These are phyloP conservation scores for Venturia carpophila DNA, from an alignment of 2,329 filamentous ascomycete genomes.

Conservation along the genomic window DNA sequence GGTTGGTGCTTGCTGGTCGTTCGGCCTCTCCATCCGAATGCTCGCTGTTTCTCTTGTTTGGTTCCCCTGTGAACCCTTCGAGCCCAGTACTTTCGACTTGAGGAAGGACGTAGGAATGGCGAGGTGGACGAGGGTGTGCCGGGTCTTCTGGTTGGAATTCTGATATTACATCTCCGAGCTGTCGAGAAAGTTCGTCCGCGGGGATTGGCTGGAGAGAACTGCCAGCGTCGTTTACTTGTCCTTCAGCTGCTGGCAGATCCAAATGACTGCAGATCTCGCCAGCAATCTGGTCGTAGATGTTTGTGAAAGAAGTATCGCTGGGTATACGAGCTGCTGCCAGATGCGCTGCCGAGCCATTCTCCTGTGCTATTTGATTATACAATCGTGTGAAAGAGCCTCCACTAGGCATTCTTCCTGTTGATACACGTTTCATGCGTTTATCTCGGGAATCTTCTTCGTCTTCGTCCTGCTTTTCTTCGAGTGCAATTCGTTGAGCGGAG, in stretches of 20 bases:
- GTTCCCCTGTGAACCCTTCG: background rate
- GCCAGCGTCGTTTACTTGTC: background rate
- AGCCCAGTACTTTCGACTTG: background rate
- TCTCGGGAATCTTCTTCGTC: background rate
- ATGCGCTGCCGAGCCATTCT: slow-evolving; percentile 11
- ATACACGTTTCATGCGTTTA: slow-evolving; percentile 14
- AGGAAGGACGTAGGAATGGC: slow-evolving; percentile 4
- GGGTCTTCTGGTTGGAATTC: background rate
- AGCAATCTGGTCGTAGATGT: slow-evolving; percentile 18
- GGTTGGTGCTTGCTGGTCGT: background rate
- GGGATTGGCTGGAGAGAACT: background rate
- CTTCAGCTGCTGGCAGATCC: background rate
- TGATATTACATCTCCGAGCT: background rate
- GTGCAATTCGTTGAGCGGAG: background rate
- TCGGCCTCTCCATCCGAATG: slow-evolving; percentile 12
- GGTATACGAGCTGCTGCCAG: slow-evolving; percentile 11
- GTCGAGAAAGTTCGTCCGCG: slow-evolving; percentile 3
- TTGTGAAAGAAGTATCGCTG: slow-evolving; percentile 19
- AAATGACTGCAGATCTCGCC: slow-evolving; percentile 11
- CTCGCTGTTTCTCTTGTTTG: background rate
- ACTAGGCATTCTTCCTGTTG: slow-evolving; percentile 16
- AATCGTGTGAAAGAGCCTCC: slow-evolving; percentile 14
- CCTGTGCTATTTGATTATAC: slow-evolving; percentile 29
- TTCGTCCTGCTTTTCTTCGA: background rate
- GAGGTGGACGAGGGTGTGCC: slow-evolving; percentile 6